Evolutionary conservation across 768 basidiomycete species (phyloP).

Genomic region (Termitomyces sp.): DNA sequence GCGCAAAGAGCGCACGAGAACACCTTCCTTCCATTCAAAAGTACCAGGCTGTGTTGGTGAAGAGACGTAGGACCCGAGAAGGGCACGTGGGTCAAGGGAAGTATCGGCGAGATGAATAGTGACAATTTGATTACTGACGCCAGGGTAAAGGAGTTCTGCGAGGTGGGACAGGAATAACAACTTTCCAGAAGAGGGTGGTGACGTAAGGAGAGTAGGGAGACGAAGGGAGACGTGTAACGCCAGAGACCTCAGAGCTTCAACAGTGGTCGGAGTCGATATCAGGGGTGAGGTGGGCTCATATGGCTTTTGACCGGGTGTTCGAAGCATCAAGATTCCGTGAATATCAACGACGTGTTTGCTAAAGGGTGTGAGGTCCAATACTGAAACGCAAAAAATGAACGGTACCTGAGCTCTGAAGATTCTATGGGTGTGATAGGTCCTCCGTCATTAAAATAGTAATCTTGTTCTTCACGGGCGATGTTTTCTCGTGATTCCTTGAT

Average conservation of each 20-base stretch:
- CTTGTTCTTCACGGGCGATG: slow-evolving; percentile 32
- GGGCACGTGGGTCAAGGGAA: slow-evolving; percentile 87
- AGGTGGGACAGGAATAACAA: slow-evolving; percentile 75
- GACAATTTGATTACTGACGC: slow-evolving; percentile 62
- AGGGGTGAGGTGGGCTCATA: slow-evolving; percentile 30
- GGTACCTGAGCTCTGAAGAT: slow-evolving; percentile 52
- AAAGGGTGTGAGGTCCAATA: slow-evolving; percentile 4
- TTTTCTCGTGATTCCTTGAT: slow-evolving; percentile 45
- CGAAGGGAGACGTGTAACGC: slow-evolving; percentile 62
- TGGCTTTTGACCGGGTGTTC: slow-evolving; percentile 25
- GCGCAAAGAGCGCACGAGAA: slow-evolving; percentile 82
- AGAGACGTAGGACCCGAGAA: slow-evolving; percentile 91
- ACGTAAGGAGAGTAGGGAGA: slow-evolving; percentile 77
- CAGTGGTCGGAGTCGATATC: slow-evolving; percentile 61
- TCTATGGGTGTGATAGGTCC: slow-evolving; percentile 30
- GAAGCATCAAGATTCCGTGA: slow-evolving; percentile 63
- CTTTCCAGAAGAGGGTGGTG: slow-evolving; percentile 87
- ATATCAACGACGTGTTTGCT: slow-evolving; percentile 59
- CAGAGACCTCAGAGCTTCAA: slow-evolving; percentile 53
- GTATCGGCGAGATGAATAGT: slow-evolving; percentile 92
- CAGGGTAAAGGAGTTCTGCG: slow-evolving; percentile 58
- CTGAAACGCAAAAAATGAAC: neutral
- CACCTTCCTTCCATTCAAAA: slow-evolving; percentile 97
- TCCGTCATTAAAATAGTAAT: slow-evolving; percentile 42
- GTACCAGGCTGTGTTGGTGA: slow-evolving; percentile 78